Evolutionary conservation across 768 basidiomycete species (phyloP).

Genomic region (Calocybe gangraenosa): DNA sequence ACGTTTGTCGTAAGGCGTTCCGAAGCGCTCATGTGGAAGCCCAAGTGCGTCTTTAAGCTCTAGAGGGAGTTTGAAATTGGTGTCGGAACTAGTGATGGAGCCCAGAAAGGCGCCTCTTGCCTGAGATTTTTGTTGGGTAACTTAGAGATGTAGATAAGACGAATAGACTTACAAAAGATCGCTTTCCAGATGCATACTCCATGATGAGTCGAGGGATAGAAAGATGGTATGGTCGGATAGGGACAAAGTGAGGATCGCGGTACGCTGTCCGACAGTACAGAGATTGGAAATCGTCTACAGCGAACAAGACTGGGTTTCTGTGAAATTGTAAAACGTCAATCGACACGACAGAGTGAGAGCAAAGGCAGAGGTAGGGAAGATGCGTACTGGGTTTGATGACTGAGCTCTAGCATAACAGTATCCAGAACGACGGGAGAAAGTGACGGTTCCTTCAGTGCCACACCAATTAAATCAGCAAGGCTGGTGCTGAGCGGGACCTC

Average conservation of each 20-base stretch:
- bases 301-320: conserved; percentile 77
- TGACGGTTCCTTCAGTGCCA: conserved; percentile 51
- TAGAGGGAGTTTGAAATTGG: conserved; percentile 50
- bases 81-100: conserved; percentile 60
- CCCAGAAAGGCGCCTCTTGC: conserved; percentile 68
- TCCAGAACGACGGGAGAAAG: conserved; percentile 54
- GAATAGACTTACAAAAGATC: conserved; percentile 52
- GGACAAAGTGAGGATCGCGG: conserved; percentile 65
- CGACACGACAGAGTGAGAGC: background rate
- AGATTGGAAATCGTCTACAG: conserved; percentile 86
- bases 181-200: conserved; percentile 72
- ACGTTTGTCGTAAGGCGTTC: conserved; percentile 55
- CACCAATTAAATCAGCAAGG: conserved; percentile 50
- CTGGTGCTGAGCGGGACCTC: conserved; percentile 44
- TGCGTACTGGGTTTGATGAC: conserved; percentile 55
- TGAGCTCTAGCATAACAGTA: conserved; percentile 57
- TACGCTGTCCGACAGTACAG: conserved; percentile 68
- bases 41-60: conserved; percentile 64
- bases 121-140: conserved; percentile 29
- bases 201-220: conserved; percentile 74
- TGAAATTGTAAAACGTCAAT: background rate
- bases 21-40: conserved; percentile 33
- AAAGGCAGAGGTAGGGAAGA: background rate
- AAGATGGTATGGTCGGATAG: conserved; percentile 73
- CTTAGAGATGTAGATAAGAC: background rate